Percentiles rank a stretch among this genome's conserved stretches.
These are phyloP conservation scores for Aspergillus alliaceus DNA, from an alignment of 2,329 filamentous ascomycete species.

Conservation along the genomic window DNA sequence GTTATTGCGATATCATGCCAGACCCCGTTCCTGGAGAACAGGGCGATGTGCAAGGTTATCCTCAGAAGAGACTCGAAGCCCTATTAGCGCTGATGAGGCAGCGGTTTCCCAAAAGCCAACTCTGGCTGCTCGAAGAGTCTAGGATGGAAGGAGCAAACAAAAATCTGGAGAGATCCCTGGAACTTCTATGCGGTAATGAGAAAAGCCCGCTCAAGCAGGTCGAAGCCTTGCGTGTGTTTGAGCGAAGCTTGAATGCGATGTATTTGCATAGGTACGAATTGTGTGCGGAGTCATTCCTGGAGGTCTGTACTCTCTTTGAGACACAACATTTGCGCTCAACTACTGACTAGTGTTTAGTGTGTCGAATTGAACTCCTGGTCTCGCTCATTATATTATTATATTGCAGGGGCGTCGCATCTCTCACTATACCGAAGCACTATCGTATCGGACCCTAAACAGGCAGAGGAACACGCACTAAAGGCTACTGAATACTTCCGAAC, in stretches of 20 bases:
- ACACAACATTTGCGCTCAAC: background rate
- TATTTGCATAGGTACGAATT: slow-evolving; percentile 74
- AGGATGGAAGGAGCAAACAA: slow-evolving; percentile 69
- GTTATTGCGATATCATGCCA: slow-evolving; percentile 83
- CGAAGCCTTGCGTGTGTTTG: slow-evolving; percentile 80
- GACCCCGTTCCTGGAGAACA: slow-evolving; percentile 44
- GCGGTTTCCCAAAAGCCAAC: slow-evolving; percentile 75
- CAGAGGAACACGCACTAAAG: slow-evolving; percentile 58
- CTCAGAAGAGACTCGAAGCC: slow-evolving; percentile 63
- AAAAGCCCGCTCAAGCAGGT: slow-evolving; percentile 83
- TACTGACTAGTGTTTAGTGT: slow-evolving; percentile 47
- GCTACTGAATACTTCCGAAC: slow-evolving; percentile 71
- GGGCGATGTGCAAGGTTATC: slow-evolving; percentile 68
- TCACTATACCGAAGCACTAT: slow-evolving; percentile 68
- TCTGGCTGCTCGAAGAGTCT: slow-evolving; percentile 89
- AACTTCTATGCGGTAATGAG: slow-evolving; percentile 59
- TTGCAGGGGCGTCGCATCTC: slow-evolving; percentile 74
- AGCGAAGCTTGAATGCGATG: slow-evolving; percentile 75
- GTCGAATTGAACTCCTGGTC: slow-evolving; percentile 88
- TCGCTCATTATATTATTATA: slow-evolving; percentile 84
- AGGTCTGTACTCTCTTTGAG: slow-evolving; percentile 37
- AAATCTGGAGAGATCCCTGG: slow-evolving; percentile 66
- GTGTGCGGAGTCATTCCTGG: slow-evolving; percentile 72
- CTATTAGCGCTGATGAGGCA: slow-evolving; percentile 72
- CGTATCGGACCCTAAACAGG: slow-evolving; percentile 40